Base-by-base conservation (phyloP, 805 yeast species). In the Starmerella cellae region DNA sequence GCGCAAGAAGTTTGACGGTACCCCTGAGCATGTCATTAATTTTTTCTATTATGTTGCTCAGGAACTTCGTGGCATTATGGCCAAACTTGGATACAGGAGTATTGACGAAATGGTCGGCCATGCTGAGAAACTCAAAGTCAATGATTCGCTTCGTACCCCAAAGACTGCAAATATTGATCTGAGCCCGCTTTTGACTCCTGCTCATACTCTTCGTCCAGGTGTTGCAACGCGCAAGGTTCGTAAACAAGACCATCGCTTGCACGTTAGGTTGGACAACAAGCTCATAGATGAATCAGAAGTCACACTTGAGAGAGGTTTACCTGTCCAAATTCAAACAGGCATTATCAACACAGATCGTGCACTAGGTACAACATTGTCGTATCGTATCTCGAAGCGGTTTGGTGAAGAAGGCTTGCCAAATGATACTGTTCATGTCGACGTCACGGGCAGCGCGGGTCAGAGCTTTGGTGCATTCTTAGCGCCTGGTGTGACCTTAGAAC, bases 61-160 rank as follows among this genome's bases (percentile, higher is more conserved):
- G 56, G 98, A 88, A 65, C 74, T 91, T 59, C 75, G 98, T 60
- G 74, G 71, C 45, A 79, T 82, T 56, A 88, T 88, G 98, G 95
- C 98, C 34, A 74, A 77, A 58, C 75, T 88, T 50, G 98, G 98
- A 43, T 91, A 79, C 77, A 75, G 97, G 60, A 83, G 94, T 41
- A 75, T 88, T 60, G 88, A 84, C 62, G 98, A 91, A 69, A 88
- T 88, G 98, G 87, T 88, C 55, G 98, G 98, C 57, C 85, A 80
- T 62, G 84, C 97, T 39, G 98, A 88, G 68, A 82, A 77, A 63
- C 74, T 88, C 58, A 70, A 65, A 56, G 91, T 85, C 41, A 73
- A 94, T 54, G 94, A 83, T 48, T 87, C 83, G 57, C 66, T 79
- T 59, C 75, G 93, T 58, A 82, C 77, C 58, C 78, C 88, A 48